These are phyloP conservation scores for Triadica sebifera DNA, from an alignment of 345 rosid genomes.

Conservation along the genomic window DNA sequence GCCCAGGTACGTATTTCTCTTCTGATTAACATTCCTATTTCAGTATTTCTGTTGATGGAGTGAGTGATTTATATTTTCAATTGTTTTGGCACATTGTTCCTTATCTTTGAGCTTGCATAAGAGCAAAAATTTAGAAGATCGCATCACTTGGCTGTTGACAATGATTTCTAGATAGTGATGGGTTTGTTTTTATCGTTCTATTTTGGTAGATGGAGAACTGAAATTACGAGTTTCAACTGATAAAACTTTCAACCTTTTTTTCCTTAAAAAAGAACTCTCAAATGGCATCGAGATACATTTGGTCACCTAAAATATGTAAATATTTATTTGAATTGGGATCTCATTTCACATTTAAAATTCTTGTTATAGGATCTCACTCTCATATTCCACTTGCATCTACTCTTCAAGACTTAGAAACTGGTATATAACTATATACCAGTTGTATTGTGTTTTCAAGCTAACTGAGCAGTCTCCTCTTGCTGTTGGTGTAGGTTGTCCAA, in stretches of 20 bases:
- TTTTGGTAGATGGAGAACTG: not conserved
- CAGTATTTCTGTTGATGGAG: not conserved
- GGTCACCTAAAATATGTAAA: not conserved
- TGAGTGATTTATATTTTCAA: not conserved
- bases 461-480: not conserved
- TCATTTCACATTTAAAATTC: not conserved
- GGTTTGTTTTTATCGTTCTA: not conserved
- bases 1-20: slow-evolving; percentile 56
- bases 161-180: too few species aligned
- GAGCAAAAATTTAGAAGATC: too few species aligned
- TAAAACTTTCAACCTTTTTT: too few species aligned
- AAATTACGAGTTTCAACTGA: not conserved
- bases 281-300: too few species aligned
- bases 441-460: too few species aligned
- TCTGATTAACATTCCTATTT: not conserved
- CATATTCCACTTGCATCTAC: not conserved
- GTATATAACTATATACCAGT: too few species aligned
- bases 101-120: not conserved
- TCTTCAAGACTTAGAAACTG: not conserved
- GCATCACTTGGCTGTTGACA: too few species aligned
- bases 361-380: not conserved
- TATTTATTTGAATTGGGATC: not conserved
- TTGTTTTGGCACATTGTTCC: not conserved
- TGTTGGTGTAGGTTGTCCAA: slow-evolving; percentile 73
- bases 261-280: too few species aligned